Base-by-base conservation (phyloP, 2,329 filamentous ascomycete species). In the Endocalyx cinctus region DNA sequence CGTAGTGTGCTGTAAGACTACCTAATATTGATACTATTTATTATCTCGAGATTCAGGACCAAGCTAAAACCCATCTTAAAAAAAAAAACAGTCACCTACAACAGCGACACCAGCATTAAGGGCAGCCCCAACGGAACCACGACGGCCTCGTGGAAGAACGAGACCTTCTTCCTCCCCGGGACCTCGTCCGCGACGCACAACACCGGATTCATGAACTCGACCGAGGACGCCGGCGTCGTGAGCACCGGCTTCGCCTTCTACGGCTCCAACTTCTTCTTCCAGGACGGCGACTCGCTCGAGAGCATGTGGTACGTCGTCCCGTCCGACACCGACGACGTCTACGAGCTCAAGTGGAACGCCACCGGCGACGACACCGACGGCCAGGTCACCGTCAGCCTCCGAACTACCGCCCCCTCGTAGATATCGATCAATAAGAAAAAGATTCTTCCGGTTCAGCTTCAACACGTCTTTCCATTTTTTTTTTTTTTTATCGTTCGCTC, bases 201-300 rank as follows among this genome's bases (percentile, higher is more conserved):
- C 14, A 46, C 50, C 12, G 45, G 42, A 3, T 51, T 55, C 35
- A 33, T 32, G 18, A 37, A 34, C 25, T 10, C 17, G 22, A 29
- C 37, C 18, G 23, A 31, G 5, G 27, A 29, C 3, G 15, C 31
- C 3, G 41, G 38, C 22, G 20, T 38, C 2, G 25, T 35, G 23
- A 47, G 37, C n/a, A 33, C 31, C 4, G 51, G 49, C 5, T 54
- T 53, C 38, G 29, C 41, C 7, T 50, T 50, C 46, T 54, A 55
- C 35, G 52, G 47, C 18, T 33, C 37, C 17, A 41, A 46, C 31
- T 37, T 41, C 17, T 33, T 52, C 26, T 41, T 43, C 32, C 17
- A 33, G 23, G 31, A 25, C 18, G 33, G 38, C 11, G 25, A 19
- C 2, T n/a, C n/a, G n/a, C 41, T 54, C 14, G 30, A 43, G 19